A percentile compares a stretch with the other conserved stretches of the same genome.
Conservation (phyloP, 306 rosid genomes). For the Casuarina cunninghamiana region DNA sequence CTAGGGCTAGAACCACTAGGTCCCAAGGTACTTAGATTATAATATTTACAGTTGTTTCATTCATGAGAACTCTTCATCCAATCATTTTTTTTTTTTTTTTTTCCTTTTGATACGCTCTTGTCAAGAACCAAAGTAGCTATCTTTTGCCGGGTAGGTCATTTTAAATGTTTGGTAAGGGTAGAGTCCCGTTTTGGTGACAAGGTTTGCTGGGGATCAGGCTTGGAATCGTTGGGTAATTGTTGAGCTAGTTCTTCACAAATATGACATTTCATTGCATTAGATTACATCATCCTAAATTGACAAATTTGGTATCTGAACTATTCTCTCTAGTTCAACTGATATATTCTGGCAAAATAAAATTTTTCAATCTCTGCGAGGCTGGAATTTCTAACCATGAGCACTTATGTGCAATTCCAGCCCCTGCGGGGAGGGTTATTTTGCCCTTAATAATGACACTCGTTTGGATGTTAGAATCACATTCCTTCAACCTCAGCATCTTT, state of each 20-base stretch:
- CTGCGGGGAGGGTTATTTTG: neutral
- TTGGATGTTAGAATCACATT: neutral
- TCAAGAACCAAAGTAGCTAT: neutral
- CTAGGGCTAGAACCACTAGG: conserved; percentile 69
- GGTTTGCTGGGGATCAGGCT: neutral
- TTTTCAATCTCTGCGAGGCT: neutral
- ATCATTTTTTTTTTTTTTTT: neutral
- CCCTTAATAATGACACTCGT: neutral
- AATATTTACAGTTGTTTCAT: conserved; percentile 1
- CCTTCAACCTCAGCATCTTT: neutral
- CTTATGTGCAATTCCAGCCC: neutral
- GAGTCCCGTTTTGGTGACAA: neutral
- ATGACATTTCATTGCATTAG: neutral
- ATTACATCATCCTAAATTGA: neutral
- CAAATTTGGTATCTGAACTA: neutral
- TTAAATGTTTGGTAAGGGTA: neutral
- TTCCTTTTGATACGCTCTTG: neutral
- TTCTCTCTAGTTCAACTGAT: neutral
- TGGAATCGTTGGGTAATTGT: neutral
- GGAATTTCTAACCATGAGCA: neutral
- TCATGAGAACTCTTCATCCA: conserved; percentile 9
- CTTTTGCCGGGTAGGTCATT: neutral
- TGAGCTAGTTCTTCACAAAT: neutral
- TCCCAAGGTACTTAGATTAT: conserved; percentile 53
- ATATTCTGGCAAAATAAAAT: neutral